These are phyloP conservation scores for Fusarium subtropicale DNA, from an alignment of 2,329 filamentous ascomycete species.

Conservation along the genomic window DNA sequence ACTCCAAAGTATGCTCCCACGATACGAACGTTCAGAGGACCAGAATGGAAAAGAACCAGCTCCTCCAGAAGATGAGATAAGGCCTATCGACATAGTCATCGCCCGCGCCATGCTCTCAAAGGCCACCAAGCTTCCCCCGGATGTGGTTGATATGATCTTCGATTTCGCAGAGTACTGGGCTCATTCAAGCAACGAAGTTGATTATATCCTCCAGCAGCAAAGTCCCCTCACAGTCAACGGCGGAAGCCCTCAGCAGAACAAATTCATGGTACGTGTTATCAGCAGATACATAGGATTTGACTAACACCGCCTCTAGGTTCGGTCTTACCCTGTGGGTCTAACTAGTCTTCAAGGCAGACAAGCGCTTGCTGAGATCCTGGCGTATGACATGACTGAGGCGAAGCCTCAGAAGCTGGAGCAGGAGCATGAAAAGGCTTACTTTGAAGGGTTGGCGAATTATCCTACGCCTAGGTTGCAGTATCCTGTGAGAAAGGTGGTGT, in stretches of 20 bases:
- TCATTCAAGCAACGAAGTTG: slow-evolving; percentile 55
- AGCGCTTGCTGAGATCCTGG: slow-evolving; percentile 45
- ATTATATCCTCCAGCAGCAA: slow-evolving; percentile 44
- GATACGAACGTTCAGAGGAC: not conserved
- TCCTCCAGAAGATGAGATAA: slow-evolving; percentile 50
- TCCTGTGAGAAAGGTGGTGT: slow-evolving; percentile 71
- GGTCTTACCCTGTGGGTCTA: slow-evolving; percentile 55
- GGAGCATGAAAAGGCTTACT: slow-evolving; percentile 48
- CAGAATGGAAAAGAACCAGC: not conserved
- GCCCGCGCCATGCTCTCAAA: slow-evolving; percentile 62
- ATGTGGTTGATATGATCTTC: slow-evolving; percentile 67
- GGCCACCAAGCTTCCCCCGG: slow-evolving; percentile 60
- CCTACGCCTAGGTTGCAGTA: slow-evolving; percentile 56
- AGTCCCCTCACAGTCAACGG: slow-evolving; percentile 43
- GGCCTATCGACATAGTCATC: slow-evolving; percentile 61
- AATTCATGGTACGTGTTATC: slow-evolving; percentile 50
- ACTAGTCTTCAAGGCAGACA: slow-evolving; percentile 45
- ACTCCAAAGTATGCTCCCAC: slow-evolving; percentile 28
- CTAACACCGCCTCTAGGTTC: slow-evolving; percentile 47
- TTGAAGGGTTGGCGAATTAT: slow-evolving; percentile 53
- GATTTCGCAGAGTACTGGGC: slow-evolving; percentile 74
- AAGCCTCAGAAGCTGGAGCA: slow-evolving; percentile 45
- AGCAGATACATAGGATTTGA: not conserved
- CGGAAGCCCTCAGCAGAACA: slow-evolving; percentile 45
- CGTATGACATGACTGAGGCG: slow-evolving; percentile 48